A percentile compares a stretch with the other conserved stretches of the same genome.
Conservation (phyloP, 495 filamentous ascomycete genomes). For the Neurospora sp. region DNA sequence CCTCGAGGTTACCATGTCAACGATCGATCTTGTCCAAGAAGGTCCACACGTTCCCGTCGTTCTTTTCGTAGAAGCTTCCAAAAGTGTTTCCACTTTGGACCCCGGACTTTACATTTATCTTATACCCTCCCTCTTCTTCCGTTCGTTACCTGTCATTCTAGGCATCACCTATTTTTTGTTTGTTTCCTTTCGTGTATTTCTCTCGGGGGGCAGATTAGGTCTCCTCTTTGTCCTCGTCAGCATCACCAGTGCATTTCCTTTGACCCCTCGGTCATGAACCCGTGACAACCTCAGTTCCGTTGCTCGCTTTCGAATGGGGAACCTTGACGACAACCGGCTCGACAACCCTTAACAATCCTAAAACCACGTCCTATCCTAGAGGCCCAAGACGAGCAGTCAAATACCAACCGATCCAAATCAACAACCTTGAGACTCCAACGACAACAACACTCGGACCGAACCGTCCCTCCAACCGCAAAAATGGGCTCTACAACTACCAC, state of each 20-base stretch:
- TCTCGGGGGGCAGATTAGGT: neutral
- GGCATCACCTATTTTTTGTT: neutral
- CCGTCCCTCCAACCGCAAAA: neutral
- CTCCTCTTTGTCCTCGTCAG: neutral
- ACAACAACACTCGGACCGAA: neutral
- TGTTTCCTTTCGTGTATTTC: neutral
- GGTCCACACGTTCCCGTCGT: neutral
- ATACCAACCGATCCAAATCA: neutral
- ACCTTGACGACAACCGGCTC: neutral
- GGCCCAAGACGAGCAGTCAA: neutral
- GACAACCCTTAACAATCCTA: neutral
- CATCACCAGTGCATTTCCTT: neutral
- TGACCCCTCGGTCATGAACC: neutral
- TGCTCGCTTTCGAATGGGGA: neutral
- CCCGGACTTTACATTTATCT: neutral
- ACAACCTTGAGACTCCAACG: neutral
- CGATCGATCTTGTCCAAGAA: neutral
- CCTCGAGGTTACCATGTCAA: neutral
- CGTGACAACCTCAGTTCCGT: neutral
- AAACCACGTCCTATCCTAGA: neutral
- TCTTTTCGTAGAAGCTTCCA: neutral
- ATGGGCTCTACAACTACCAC: slow-evolving; percentile 19
- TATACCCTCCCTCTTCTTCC: neutral
- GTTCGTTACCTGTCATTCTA: neutral
- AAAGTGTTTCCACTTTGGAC: neutral